Evolutionary conservation across 768 basidiomycete species (phyloP), one percentile per base, ranked within the genome.

Genomic region (Mycena alexandri): DNA sequence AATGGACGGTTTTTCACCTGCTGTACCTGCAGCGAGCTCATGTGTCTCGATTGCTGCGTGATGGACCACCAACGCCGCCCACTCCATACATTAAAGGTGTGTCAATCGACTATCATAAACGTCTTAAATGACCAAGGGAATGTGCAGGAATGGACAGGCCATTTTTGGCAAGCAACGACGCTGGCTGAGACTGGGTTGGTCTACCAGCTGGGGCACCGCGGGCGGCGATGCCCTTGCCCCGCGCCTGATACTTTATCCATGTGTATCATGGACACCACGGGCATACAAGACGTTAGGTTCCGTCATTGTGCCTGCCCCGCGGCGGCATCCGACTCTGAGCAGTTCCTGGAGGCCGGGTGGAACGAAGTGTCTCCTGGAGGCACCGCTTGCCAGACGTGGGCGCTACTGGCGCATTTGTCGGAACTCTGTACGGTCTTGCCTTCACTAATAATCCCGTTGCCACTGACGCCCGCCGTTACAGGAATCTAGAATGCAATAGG

Each of bases 171-270:
- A 9, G 14, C 25, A n/a, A 36, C 29, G 7, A 53, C 52, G 17
- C 34, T 53, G 7, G 5, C 3, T 19, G 9, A 53, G 13, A 34
- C 36, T 21, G 34, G 52, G 3, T 12, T 53, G 6, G 13, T 53
- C 9, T 38, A 53, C 52, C 52, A 53, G 19, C 29, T 53, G 7
- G 52, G 52, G 7, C 52, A 53, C 9, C n/a, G 33, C 52, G 52
- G 52, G 5, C 33, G 19, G 16, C 16, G 9, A 10, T 53, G 52
- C 25, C 11, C 10, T 21, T 19, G 9, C 19, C 52, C 52, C 7
- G 52, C 19, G 5, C 6, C 21, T n/a, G 21, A 21, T 13, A 22
- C 21, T 11, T 11, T 19, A 11, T 12, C 7, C n/a, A 47, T 47
- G 46, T n/a, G 13, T 12, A 47, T 47, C 46, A 9, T 47, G 8